Conservation (phyloP, 768 basidiomycete genomes). For the Hypsizygus marmoreus region DNA sequence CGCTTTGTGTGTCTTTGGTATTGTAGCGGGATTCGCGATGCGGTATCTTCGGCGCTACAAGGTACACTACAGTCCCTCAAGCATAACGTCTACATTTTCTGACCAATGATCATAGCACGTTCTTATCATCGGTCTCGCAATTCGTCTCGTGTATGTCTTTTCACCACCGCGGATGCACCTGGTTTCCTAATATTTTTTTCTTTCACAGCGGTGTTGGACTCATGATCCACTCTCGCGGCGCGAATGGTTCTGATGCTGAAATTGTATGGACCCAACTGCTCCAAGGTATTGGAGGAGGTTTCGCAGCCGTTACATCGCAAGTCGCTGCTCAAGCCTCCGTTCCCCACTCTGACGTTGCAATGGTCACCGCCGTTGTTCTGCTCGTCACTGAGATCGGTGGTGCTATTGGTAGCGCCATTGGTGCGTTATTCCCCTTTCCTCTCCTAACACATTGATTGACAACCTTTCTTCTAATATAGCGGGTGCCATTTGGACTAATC, state of each 20-base stretch:
- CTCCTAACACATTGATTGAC: neutral
- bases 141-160: constrained; percentile 50
- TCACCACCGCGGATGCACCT: neutral
- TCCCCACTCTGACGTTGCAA: constrained; percentile 64
- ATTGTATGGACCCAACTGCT: constrained; percentile 70
- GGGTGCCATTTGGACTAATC: constrained; percentile 64
- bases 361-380: constrained; percentile 67
- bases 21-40: constrained; percentile 60
- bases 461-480: constrained; percentile 30
- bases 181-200: neutral
- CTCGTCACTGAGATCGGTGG: constrained; percentile 71
- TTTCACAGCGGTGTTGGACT: constrained; percentile 54
- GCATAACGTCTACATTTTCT: neutral
- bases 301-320: constrained; percentile 58
- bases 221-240: constrained; percentile 73
- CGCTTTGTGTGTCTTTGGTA: constrained; percentile 63
- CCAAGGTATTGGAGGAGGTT: constrained; percentile 75
- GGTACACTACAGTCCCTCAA: constrained; percentile 25
- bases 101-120: constrained; percentile 31
- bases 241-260: constrained; percentile 52
- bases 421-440: constrained; percentile 30
- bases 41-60: constrained; percentile 56
- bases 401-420: constrained; percentile 63
- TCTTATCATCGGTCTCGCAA: constrained; percentile 56
- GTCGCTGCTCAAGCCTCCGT: constrained; percentile 70